Evolutionary conservation across 2,329 filamentous ascomycete species (phyloP).

Genomic region (Dendrostoma leiphaemia): DNA sequence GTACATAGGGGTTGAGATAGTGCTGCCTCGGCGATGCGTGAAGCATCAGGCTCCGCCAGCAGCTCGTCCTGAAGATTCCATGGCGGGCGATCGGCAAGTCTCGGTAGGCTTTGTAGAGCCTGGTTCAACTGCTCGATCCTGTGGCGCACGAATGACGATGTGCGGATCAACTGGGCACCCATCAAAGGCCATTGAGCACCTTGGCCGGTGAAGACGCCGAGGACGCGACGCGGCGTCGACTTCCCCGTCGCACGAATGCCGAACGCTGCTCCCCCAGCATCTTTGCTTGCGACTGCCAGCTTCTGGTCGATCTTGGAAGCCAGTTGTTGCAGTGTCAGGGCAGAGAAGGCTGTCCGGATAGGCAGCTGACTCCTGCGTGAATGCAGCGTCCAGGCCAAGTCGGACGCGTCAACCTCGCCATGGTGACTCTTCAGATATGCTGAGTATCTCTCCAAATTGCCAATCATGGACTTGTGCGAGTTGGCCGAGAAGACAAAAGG

Average conservation of each 20-base stretch:
- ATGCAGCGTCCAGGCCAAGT: conserved; percentile 26
- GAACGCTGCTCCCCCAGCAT: neutral
- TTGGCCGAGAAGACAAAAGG: conserved; percentile 31
- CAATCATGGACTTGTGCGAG: conserved; percentile 28
- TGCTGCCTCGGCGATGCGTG: conserved; percentile 12
- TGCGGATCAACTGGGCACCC: conserved; percentile 29
- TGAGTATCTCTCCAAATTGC: conserved; percentile 21
- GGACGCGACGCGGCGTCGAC: neutral
- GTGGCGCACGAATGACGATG: conserved; percentile 21
- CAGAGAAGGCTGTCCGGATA: conserved; percentile 25
- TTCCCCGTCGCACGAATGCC: neutral
- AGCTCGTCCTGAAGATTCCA: conserved; percentile 11
- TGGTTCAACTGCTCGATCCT: conserved; percentile 1
- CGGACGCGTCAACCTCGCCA: conserved; percentile 6
- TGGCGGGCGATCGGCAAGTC: neutral
- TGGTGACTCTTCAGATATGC: conserved; percentile 20
- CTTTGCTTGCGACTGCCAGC: neutral
- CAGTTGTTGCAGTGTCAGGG: neutral
- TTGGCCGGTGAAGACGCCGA: conserved; percentile 32
- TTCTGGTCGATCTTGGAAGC: neutral
- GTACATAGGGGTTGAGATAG: conserved; percentile 30
- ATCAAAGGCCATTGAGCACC: conserved; percentile 33
- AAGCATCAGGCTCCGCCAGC: conserved; percentile 4
- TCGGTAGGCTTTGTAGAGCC: neutral
- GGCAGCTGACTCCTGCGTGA: conserved; percentile 24